These are phyloP conservation scores for Allium cepa DNA, from an alignment of 106 monocot species.

Conservation along the genomic window DNA sequence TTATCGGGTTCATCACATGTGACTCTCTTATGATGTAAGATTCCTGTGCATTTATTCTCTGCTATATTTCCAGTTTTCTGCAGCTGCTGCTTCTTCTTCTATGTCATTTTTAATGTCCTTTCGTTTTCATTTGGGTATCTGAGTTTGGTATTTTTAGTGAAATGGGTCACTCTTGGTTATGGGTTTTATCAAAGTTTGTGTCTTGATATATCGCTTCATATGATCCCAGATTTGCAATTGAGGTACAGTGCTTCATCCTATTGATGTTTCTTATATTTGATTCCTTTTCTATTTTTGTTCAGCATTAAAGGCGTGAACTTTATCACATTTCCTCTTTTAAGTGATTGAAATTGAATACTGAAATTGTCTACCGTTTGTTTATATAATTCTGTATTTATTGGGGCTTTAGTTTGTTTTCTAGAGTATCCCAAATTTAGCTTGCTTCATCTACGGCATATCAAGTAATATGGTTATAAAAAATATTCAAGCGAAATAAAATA, in stretches of 20 bases:
- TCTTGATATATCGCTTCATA: not conserved
- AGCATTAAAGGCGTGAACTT: too few species aligned
- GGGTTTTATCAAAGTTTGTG: not conserved
- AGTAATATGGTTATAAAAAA: not conserved
- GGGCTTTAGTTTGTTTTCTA: not conserved
- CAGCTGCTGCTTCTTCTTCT: not conserved
- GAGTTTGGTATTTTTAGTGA: not conserved
- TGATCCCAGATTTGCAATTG: not conserved
- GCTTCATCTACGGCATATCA: not conserved
- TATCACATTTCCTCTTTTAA: too few species aligned
- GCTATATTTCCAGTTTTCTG: not conserved
- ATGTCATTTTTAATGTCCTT: not conserved
- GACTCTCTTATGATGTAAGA: constrained; percentile 5
- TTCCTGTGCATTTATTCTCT: not conserved
- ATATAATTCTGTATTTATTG: too few species aligned
- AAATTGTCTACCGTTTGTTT: not conserved
- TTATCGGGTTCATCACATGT: not conserved
- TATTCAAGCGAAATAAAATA: not conserved
- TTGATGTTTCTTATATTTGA: not conserved
- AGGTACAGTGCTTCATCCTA: not conserved
- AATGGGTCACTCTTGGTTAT: constrained; percentile 1
- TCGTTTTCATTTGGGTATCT: not conserved
- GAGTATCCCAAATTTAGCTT: not conserved
- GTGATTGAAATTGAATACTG: not conserved
- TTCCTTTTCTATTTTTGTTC: not conserved